These are phyloP conservation scores for Fusarium sp. DNA, from an alignment of 2,329 filamentous ascomycete species.

Conservation along the genomic window DNA sequence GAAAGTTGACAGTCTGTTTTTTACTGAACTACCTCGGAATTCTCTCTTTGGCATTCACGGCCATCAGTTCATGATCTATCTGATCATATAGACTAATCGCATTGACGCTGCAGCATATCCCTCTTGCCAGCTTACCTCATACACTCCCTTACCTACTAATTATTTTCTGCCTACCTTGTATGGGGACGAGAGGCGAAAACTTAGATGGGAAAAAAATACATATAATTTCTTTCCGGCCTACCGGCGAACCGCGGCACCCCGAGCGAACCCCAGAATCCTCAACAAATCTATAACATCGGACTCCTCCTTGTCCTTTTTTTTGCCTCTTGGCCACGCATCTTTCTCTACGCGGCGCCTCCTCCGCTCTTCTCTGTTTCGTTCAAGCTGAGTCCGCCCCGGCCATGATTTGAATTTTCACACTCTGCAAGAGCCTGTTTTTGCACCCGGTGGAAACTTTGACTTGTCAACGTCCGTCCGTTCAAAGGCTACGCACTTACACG, in stretches of 20 bases:
- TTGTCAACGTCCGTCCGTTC: conserved; percentile 2
- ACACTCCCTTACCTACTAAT: no score
- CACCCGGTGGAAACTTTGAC: conserved; percentile 29
- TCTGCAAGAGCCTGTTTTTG: background rate
- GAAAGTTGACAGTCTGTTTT: background rate
- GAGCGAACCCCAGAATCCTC: conserved; percentile 36
- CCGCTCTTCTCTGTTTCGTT: conserved; percentile 32
- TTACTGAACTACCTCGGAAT: background rate
- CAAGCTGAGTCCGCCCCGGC: conserved; percentile 18
- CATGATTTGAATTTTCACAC: conserved; percentile 9
- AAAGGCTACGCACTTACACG: conserved; percentile 2
- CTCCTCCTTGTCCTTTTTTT: conserved; percentile 25
- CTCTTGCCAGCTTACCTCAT: no score
- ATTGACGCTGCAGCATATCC: no score
- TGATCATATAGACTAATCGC: no score
- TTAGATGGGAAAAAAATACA: background rate
- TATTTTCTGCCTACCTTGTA: conserved; percentile 13
- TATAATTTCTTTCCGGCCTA: conserved; percentile 10
- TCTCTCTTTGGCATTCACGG: no score
- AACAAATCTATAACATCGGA: conserved; percentile 38
- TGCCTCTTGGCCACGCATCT: conserved; percentile 41
- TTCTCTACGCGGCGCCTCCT: conserved; percentile 37
- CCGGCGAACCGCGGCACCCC: conserved; percentile 27
- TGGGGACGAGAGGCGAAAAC: background rate
- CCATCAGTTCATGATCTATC: no score